phyloP scores from a whole-genome alignment of 2,329 filamentous ascomycete genomes.

The Colletotrichum musicola region DNA sequence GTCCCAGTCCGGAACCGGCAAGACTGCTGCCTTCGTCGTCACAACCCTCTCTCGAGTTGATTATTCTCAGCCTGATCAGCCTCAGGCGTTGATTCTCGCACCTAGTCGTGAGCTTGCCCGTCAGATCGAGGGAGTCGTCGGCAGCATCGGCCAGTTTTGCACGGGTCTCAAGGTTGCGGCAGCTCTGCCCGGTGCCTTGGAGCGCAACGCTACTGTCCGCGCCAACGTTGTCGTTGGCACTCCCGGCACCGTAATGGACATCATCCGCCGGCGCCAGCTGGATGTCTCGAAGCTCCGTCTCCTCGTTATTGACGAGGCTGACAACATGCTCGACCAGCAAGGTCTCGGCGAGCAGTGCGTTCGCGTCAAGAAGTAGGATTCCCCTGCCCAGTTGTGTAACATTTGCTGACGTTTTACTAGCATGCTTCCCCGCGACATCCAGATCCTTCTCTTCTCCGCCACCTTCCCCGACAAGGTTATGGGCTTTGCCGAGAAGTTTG shows the following conservation, averaged over 20 bases:
- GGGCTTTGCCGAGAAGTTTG: slow-evolving; percentile 85
- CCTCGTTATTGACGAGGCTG: slow-evolving; percentile 94
- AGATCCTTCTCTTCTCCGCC: slow-evolving; percentile 95
- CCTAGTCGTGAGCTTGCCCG: slow-evolving; percentile 94
- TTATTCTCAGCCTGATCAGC: slow-evolving; percentile 73
- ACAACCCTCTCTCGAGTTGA: slow-evolving; percentile 92
- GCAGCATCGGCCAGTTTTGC: slow-evolving; percentile 87
- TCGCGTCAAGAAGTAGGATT: slow-evolving; percentile 81
- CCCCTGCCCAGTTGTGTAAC: no score
- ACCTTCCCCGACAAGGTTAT: slow-evolving; percentile 91
- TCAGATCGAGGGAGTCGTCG: slow-evolving; percentile 90
- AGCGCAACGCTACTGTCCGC: slow-evolving; percentile 76
- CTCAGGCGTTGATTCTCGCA: slow-evolving; percentile 90
- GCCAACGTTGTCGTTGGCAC: slow-evolving; percentile 91
- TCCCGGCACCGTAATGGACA: slow-evolving; percentile 91
- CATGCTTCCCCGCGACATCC: slow-evolving; percentile 79
- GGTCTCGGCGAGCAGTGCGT: slow-evolving; percentile 95
- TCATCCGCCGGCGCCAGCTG: slow-evolving; percentile 82
- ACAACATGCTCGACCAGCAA: slow-evolving; percentile 98
- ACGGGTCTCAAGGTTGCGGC: slow-evolving; percentile 80
- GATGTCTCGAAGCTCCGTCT: slow-evolving; percentile 80
- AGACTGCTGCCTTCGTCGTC: slow-evolving; percentile 95
- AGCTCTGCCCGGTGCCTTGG: slow-evolving; percentile 83
- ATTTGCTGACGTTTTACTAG: slow-evolving; percentile 59
- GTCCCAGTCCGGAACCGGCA: slow-evolving; percentile 98